Base-by-base conservation (phyloP, 352 stramenopile species). In the Peronosclerospora sorghi region DNA sequence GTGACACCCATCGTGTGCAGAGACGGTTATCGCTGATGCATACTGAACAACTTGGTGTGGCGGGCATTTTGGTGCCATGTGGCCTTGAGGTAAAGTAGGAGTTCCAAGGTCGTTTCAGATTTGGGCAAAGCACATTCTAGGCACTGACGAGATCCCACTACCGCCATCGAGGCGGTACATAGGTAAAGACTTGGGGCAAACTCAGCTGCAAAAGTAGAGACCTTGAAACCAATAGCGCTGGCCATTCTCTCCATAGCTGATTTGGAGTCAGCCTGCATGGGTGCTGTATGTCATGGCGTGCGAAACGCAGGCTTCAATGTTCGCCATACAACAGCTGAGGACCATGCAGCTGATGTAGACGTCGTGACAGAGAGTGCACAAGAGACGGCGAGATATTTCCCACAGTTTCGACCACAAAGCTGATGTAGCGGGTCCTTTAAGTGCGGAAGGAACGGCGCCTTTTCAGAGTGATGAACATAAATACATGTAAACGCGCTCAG, bases 191-290 rank as follows among this genome's bases (percentile, higher is more conserved):
- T n/a, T 21, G 23, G 30, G 54, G 19, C 14, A 10, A 19, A 29
- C 44, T 51, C 54, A 63, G 54, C 54, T 59, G 54, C 40, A 48
- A 56, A 51, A 51, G 21, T 39, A 35, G 39, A 56, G 45, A 61
- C 48, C 28, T 15, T 41, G 24, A 55, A 48, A 44, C 37, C 35
- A 51, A 39, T 43, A 23, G 24, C 17, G 30, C 27, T 27, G 23
- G 21, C 15, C 39, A 45, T 48, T 43, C 38, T 42, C 21, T 29
- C 24, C 24, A 48, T 42, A 21, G 45, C 41, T 64, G 55, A 60
- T 60, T 64, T 59, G 45, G 35, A 48, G 49, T 41, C 54, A 53
- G 54, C 29, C 40, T 35, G 43, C 15, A 17, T 56, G 48, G 54
- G 21, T 52, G 45, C 51, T 46, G 45, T 41, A 52, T 59, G 39